Percentiles rank a stretch among this genome's conserved stretches.
phyloP scores from a whole-genome alignment of 768 basidiomycete genomes.

The Hericium coralloides region DNA sequence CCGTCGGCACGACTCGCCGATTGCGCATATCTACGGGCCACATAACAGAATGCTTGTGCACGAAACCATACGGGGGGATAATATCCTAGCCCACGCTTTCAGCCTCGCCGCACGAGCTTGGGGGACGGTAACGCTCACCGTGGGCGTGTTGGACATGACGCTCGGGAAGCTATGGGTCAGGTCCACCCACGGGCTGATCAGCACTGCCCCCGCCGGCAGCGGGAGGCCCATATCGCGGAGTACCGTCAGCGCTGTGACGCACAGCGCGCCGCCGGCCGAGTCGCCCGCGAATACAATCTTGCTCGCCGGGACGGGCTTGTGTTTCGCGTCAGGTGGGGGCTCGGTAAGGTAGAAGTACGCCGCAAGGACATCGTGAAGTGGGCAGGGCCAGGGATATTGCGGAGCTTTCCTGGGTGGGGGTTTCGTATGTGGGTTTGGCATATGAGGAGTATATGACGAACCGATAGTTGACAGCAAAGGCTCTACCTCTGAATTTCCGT shows the following conservation, averaged over 20 bases:
- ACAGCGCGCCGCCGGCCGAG: constrained; percentile 67
- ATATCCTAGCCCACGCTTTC: constrained; percentile 41
- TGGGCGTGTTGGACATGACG: constrained; percentile 55
- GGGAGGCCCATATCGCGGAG: constrained; percentile 65
- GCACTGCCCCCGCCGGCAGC: constrained; percentile 64
- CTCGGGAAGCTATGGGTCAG: constrained; percentile 81
- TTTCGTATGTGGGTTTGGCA: not conserved
- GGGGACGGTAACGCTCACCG: constrained; percentile 29
- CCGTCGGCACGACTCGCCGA: constrained; percentile 27
- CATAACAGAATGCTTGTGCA: constrained; percentile 46
- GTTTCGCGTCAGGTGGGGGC: constrained; percentile 55
- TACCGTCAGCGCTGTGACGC: constrained; percentile 48
- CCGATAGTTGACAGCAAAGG: constrained; percentile 55
- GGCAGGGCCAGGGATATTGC: constrained; percentile 78
- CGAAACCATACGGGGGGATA: constrained; percentile 52
- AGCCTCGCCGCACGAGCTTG: not conserved
- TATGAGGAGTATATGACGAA: constrained; percentile 2
- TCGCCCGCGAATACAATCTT: constrained; percentile 76
- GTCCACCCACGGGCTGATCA: constrained; percentile 81
- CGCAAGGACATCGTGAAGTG: constrained; percentile 67
- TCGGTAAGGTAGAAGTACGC: constrained; percentile 71
- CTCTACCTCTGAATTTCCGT: constrained; percentile 61
- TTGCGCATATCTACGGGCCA: constrained; percentile 44
- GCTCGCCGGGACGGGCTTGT: constrained; percentile 52
- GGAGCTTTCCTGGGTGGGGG: constrained; percentile 53